These are phyloP conservation scores for Cercospora sp. DNA, from an alignment of 2,329 filamentous ascomycete species.

Conservation along the genomic window DNA sequence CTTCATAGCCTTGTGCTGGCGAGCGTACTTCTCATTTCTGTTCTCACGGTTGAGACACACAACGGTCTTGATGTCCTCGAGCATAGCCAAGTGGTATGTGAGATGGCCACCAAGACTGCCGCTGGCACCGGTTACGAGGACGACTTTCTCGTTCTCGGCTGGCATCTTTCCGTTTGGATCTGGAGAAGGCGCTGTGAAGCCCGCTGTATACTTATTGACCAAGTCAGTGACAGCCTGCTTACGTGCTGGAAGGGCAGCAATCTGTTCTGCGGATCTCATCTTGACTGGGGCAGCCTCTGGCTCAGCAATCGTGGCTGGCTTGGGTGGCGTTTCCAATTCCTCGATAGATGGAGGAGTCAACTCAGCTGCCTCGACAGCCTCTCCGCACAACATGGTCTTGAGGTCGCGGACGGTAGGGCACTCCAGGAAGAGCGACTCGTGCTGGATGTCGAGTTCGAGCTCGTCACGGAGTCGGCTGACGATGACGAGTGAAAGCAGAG, in stretches of 20 bases:
- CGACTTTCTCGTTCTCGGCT: slow-evolving; percentile 13
- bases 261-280: neutral
- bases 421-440: slow-evolving; percentile 30
- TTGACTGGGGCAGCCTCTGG: neutral
- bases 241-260: slow-evolving; percentile 13
- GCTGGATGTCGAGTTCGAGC: slow-evolving; percentile 35
- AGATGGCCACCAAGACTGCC: slow-evolving; percentile 46
- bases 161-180: neutral
- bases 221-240: slow-evolving; percentile 27
- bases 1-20: slow-evolving; percentile 41
- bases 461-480: slow-evolving; percentile 38
- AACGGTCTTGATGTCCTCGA: slow-evolving; percentile 37
- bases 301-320: neutral
- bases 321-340: neutral
- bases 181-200: slow-evolving; percentile 22
- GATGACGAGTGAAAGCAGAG: slow-evolving; percentile 41
- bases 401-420: slow-evolving; percentile 23
- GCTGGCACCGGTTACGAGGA: slow-evolving; percentile 39
- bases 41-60: slow-evolving; percentile 52
- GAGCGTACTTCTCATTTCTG: slow-evolving; percentile 30
- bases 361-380: neutral
- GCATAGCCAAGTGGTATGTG: slow-evolving; percentile 34
- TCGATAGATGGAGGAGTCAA: neutral
- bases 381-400: neutral
- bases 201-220: slow-evolving; percentile 29